Percentiles rank a stretch among this genome's conserved stretches.
phyloP scores from a whole-genome alignment of 176 grass and related monocot species.

The Ensete glaucum region DNA sequence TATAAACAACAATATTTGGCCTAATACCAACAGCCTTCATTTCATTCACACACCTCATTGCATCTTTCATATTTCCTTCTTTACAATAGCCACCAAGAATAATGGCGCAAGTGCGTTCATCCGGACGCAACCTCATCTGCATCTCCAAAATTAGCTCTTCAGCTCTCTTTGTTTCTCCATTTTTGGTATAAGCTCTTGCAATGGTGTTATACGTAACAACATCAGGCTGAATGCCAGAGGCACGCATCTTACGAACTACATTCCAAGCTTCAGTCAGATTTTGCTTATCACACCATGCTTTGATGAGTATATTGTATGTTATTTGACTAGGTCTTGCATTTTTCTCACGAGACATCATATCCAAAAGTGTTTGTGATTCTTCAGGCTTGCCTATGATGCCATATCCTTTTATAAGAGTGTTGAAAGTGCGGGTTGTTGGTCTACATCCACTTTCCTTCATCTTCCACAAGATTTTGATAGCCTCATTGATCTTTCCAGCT shows the following conservation, averaged over 20 bases:
- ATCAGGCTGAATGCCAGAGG: constrained; percentile 48
- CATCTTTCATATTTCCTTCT: constrained; percentile 74
- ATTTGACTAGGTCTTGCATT: constrained; percentile 42
- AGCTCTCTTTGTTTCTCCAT: constrained; percentile 60
- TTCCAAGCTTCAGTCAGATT: constrained; percentile 64
- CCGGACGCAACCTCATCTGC: constrained; percentile 52
- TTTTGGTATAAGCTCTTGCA: constrained; percentile 68
- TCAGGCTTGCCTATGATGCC: constrained; percentile 60
- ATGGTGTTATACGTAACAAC: constrained; percentile 91
- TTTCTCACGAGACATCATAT: constrained; percentile 50
- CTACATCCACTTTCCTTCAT: constrained; percentile 62
- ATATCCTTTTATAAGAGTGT: constrained; percentile 91
- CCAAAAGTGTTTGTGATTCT: constrained; percentile 57
- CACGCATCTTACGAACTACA: constrained; percentile 44
- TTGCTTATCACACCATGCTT: constrained; percentile 77
- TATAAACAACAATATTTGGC: constrained; percentile 77
- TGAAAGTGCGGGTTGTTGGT: constrained; percentile 76
- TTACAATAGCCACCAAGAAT: constrained; percentile 77
- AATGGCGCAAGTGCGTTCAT: constrained; percentile 85
- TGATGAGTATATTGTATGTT: constrained; percentile 89
- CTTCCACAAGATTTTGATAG: constrained; percentile 68
- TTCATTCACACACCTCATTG: constrained; percentile 62
- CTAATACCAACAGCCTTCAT: constrained; percentile 57
- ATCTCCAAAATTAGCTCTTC: constrained; percentile 69
- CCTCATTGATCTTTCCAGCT: constrained; percentile 63